These are phyloP conservation scores for Nemania abortiva DNA, from an alignment of 2,329 filamentous ascomycete species.

Conservation along the genomic window DNA sequence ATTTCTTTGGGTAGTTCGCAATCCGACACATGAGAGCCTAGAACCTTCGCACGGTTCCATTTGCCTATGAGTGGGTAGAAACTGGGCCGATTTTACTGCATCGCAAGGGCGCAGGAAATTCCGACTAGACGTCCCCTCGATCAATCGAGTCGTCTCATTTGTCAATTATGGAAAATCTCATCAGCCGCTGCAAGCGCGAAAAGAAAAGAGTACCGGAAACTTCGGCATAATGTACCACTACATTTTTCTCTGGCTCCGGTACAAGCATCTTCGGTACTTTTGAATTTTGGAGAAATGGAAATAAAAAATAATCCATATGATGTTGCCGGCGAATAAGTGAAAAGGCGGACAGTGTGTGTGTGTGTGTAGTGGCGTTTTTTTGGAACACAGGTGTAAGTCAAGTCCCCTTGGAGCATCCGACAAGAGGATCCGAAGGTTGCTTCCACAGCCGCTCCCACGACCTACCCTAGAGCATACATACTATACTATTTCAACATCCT, in stretches of 20 bases:
- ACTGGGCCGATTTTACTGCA: neutral
- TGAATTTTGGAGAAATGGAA: conserved; percentile 1
- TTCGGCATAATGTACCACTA: conserved; percentile 27
- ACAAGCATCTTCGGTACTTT: conserved; percentile 1
- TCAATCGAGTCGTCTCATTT: conserved; percentile 5
- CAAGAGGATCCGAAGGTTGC: conserved; percentile 9
- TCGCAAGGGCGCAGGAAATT: conserved; percentile 1
- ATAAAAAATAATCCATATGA: conserved; percentile 14
- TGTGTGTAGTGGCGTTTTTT: conserved; percentile 14
- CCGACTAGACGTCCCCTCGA: neutral
- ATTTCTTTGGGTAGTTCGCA: conserved; percentile 10
- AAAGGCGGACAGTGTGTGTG: conserved; percentile 5
- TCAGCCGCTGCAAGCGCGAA: conserved; percentile 15
- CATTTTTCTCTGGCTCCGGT: conserved; percentile 22
- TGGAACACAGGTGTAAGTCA: conserved; percentile 10
- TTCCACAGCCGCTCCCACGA: neutral
- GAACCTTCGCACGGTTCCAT: conserved; percentile 3
- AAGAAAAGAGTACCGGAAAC: conserved; percentile 11
- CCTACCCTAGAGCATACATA: neutral
- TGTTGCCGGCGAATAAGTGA: conserved; percentile 13
- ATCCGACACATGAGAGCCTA: conserved; percentile 4
- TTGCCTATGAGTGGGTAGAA: conserved; percentile 1
- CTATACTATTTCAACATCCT: neutral
- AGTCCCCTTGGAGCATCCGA: conserved; percentile 25
- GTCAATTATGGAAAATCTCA: neutral